Evolutionary conservation across 495 filamentous ascomycete genomes (phyloP).

Genomic region (Parmelia sp.): DNA sequence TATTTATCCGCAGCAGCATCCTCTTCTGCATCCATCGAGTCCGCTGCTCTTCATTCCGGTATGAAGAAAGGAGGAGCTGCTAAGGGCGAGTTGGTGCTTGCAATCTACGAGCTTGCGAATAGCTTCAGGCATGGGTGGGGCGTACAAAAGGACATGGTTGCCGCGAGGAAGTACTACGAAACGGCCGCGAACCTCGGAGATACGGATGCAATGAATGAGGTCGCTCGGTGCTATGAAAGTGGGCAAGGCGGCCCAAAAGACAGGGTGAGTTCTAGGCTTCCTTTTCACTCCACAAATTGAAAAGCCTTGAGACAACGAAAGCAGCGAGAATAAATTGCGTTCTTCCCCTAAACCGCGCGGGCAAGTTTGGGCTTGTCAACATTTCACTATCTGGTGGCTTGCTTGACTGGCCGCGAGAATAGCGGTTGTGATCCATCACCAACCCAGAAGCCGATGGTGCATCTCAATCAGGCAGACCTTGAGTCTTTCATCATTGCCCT

Average conservation of each 20-base stretch:
- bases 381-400: not conserved
- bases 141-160: constrained; percentile 76
- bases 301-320: not conserved
- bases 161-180: constrained; percentile 92
- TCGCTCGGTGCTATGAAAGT: constrained; percentile 91
- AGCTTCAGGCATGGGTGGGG: constrained; percentile 97
- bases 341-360: not conserved
- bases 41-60: constrained; percentile 72
- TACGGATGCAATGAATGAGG: constrained; percentile 95
- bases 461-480: not conserved
- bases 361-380: not conserved
- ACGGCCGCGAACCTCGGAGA: constrained; percentile 94
- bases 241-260: constrained; percentile 95
- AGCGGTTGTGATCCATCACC: constrained; percentile 1
- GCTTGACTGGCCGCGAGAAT: constrained; percentile 3
- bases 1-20: constrained; percentile 87
- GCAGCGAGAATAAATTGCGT: not conserved
- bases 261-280: constrained; percentile 63
- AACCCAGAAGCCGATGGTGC: not conserved
- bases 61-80: constrained; percentile 89
- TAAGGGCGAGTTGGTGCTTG: constrained; percentile 95
- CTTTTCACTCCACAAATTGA: not conserved
- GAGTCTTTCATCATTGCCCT: not conserved
- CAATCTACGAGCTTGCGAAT: constrained; percentile 90
- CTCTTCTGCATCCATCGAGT: constrained; percentile 81